Evolutionary conservation across 1,139 yeast genomes (phyloP).

Genomic region (Magnusiomyces suaveolens): DNA sequence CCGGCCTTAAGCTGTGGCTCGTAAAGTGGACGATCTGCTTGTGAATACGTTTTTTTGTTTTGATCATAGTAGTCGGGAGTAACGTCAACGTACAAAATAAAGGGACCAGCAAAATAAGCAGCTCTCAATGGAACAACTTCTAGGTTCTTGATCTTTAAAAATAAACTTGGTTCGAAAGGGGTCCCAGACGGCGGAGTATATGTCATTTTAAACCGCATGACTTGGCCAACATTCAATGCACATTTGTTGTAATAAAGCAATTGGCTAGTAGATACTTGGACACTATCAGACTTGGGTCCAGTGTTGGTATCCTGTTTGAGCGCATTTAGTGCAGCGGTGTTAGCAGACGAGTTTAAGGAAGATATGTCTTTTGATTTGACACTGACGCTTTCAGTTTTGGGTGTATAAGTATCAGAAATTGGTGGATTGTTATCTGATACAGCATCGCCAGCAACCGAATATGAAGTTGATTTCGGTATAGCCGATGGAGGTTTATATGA

Average conservation of each 20-base stretch:
- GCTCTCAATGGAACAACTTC: constrained; percentile 75
- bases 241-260: constrained; percentile 33
- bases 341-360: no score
- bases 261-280: no score
- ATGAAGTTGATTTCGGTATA: no score
- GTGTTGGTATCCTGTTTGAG: no score
- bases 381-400: no score
- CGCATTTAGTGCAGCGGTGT: no score
- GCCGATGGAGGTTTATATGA: no score
- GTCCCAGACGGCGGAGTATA: constrained; percentile 35
- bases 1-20: constrained; percentile 72
- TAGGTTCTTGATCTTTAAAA: constrained; percentile 61
- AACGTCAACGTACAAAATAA: constrained; percentile 76
- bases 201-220: constrained; percentile 42
- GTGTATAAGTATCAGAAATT: no score
- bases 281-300: no score
- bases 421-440: no score
- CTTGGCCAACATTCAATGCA: constrained; percentile 47
- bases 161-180: constrained; percentile 29
- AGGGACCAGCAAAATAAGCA: constrained; percentile 86
- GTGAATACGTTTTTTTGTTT: constrained; percentile 45
- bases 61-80: constrained; percentile 55
- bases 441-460: no score
- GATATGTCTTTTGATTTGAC: no score
- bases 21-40: constrained; percentile 65